Evolutionary conservation across 2,329 filamentous ascomycete genomes (phyloP), one percentile per base, ranked within the genome.

Genomic region (Microsporum ferrugineum): DNA sequence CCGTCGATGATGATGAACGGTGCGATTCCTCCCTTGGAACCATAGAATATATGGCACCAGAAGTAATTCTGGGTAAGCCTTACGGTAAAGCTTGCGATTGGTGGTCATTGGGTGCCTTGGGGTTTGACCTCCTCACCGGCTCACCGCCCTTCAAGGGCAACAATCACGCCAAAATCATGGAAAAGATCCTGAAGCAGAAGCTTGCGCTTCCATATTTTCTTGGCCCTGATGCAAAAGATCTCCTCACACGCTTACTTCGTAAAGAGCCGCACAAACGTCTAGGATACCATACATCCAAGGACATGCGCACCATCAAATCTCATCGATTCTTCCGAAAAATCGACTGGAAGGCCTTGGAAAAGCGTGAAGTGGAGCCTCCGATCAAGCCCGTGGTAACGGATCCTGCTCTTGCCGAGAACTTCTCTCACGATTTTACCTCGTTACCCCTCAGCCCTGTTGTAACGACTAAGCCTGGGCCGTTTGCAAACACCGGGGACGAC

Each of bases 31-130:
- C 96, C 66, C 84, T 96, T 7, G 94, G 94, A 58, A 99, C 94
- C 0, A 87, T 96, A 62, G 94, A 97, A 73, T 99, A 99, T 81
- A 99, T 99, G 94, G 95, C 94, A 0, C 94, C 94, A 0, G 94
- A 99, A 76, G 88, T 99, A 58, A 85, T 99, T 63, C 83, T 86
- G 64, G 91, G 91, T 63, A 86, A 88, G 66, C 86, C 89, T 66
- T 99, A 99, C 73, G 91, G 92, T 70, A 92, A 91, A 73, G 87
- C 91, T 1, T 95, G 96, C 17, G 94, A 99, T 76, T 99, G 92
- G 92, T 99, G 94, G 94, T 96, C 91, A 3, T 86, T 99, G 55
- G 94, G 95, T 39, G 91, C 92, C 2, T 82, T 99, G 53, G 91
- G 89, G 38, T 95, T 87, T 73, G 94, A 99, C 72, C 80, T 99